Conservation (phyloP, 768 basidiomycete species). For the Tricholoma flavovirens region DNA sequence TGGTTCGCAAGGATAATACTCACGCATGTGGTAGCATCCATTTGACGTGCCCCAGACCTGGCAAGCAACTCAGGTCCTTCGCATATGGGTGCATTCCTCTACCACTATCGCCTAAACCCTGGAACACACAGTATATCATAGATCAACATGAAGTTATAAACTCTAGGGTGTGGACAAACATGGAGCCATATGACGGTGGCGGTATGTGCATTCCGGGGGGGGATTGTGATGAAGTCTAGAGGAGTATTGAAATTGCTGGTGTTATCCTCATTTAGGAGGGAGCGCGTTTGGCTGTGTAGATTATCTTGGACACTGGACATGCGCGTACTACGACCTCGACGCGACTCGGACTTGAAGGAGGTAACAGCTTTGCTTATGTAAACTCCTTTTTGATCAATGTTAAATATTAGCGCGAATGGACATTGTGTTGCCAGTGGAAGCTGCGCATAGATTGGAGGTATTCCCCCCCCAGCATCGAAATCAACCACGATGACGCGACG, state of each 20-base stretch:
- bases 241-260: not conserved
- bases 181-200: slow-evolving; percentile 68
- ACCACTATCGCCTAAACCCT: slow-evolving; percentile 49
- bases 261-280: not conserved
- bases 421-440: too few relatives aligned
- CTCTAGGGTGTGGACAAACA: slow-evolving; percentile 30
- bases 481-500: too few relatives aligned
- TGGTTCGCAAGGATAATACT: slow-evolving; percentile 9
- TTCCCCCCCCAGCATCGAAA: too few relatives aligned
- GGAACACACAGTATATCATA: not conserved
- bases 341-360: not conserved
- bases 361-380: not conserved
- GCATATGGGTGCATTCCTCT: slow-evolving; percentile 53
- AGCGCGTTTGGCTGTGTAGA: not conserved
- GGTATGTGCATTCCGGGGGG: slow-evolving; percentile 23
- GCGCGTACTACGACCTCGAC: not conserved
- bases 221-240: slow-evolving; percentile 2
- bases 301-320: not conserved
- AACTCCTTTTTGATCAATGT: too few relatives aligned
- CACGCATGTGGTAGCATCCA: slow-evolving; percentile 64
- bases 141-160: not conserved
- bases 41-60: slow-evolving; percentile 52
- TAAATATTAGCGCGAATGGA: too few relatives aligned
- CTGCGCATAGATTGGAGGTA: too few relatives aligned
- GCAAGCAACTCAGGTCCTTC: slow-evolving; percentile 32